Evolutionary conservation across 2,329 filamentous ascomycete species (phyloP), one percentile per base, ranked within the genome.

Genomic region (Aulographum hederae): DNA sequence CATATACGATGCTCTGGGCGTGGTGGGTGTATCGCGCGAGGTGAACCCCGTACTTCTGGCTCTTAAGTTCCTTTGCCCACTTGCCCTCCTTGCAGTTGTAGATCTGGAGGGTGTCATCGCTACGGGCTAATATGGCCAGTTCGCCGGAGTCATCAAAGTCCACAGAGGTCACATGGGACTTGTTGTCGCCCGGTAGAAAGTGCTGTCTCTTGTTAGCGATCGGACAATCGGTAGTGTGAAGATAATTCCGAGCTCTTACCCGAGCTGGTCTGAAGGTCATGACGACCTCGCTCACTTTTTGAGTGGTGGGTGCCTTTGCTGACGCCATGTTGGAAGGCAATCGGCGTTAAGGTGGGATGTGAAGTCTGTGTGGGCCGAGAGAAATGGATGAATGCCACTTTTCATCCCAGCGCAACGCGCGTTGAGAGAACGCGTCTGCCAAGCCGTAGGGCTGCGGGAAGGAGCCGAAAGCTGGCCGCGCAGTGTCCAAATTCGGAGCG

Each of bases 141-240:
- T 94, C 84, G 52, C 89, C 89, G 27, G 80, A 78, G 57, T 95
- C 85, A 53, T 95, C 85, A 50, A 93, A 98, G 59, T 98, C 86
- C 44, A 98, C 70, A 2, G 86, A 95, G 6, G 89, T 78, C 37
- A 94, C 72, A 40, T 73, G 65, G 3, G 74, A 70, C 31, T 63
- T 59, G 6, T 61, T 53, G 35, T 45, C 44, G 15, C 53, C 48
- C 0, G 57, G 42, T 40, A 58, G 60, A 53, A 65, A 64, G 37
- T 54, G 53, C 49, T 60, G 45, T 14, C 15, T 2, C 10, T 2
- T 11, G 23, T 4, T 21, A 36, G 28, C 4, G 10, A 6, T 28
- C 27, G 27, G 8, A n/a, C n/a, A n/a, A 8, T 8, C 8, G n/a
- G 21, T 8, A 8, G 21, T 8, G n/a, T 25, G 26, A 18, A n/a